A percentile compares a stretch with the other conserved stretches of the same genome.
Conservation (phyloP, 495 filamentous ascomycete genomes). For the Hypoxylon trugodes region DNA sequence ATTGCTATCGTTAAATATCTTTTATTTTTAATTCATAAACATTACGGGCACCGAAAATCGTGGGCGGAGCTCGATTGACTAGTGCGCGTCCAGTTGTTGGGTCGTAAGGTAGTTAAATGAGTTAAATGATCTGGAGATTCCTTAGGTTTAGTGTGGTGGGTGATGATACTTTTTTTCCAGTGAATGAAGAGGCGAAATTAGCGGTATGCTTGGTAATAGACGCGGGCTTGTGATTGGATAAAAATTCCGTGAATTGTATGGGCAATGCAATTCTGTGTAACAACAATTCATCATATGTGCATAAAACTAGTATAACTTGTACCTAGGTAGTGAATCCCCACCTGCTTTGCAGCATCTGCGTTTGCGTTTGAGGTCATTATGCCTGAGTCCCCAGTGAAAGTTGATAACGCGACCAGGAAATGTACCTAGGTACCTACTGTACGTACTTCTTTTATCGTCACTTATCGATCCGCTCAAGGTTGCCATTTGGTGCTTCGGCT, state of each 20-base stretch:
- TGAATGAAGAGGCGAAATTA: constrained; percentile 29
- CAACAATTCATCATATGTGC: too few relatives aligned
- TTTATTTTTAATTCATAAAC: constrained; percentile 17
- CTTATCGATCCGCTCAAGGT: neutral
- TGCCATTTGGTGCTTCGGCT: too few relatives aligned
- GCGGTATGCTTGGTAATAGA: constrained; percentile 11
- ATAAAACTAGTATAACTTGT: too few relatives aligned
- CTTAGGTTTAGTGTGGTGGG: constrained; percentile 7
- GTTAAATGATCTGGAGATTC: neutral
- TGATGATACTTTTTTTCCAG: constrained; percentile 30
- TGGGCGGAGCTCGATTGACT: neutral
- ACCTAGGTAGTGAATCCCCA: neutral
- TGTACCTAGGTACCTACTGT: neutral
- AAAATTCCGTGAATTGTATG: neutral
- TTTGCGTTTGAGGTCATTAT: too few relatives aligned
- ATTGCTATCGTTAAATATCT: constrained; percentile 57
- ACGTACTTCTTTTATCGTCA: constrained; percentile 15
- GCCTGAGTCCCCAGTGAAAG: neutral
- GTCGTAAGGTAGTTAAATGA: neutral
- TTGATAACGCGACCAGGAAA: neutral
- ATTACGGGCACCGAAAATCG: constrained; percentile 3
- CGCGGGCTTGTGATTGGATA: constrained; percentile 18
- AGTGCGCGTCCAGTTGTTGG: neutral
- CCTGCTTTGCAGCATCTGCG: neutral
- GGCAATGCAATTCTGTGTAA: neutral